Conservation (phyloP, 305 asterid genomes). For the Fraxinus sp. region DNA sequence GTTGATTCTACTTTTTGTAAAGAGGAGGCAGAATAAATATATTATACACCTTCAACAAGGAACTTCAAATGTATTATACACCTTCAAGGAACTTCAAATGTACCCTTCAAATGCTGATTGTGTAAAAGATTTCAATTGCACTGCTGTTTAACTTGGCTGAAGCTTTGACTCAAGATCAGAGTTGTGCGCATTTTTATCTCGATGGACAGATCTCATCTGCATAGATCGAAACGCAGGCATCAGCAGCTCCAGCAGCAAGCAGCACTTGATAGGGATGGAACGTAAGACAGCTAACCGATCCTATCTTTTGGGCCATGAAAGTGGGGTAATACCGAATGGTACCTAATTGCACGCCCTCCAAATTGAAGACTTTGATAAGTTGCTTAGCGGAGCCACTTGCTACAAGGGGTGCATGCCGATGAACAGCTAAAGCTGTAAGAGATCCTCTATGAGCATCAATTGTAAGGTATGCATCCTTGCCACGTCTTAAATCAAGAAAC, state of each 20-base stretch:
- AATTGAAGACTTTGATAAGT: slow-evolving; percentile 82
- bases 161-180: background rate
- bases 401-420: slow-evolving; percentile 90
- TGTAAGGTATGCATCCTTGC: slow-evolving; percentile 64
- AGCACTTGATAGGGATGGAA: slow-evolving; percentile 92
- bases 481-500: slow-evolving; percentile 80
- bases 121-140: background rate
- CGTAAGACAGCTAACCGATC: slow-evolving; percentile 87
- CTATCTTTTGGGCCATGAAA: slow-evolving; percentile 99
- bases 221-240: slow-evolving; percentile 91
- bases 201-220: slow-evolving; percentile 78
- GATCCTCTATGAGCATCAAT: slow-evolving; percentile 96
- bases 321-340: slow-evolving; percentile 87
- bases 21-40: slow-evolving; percentile 58
- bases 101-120: slow-evolving; percentile 14
- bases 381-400: slow-evolving; percentile 99
- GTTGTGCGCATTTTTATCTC: slow-evolving; percentile 29
- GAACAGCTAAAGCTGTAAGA: slow-evolving; percentile 93
- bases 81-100: slow-evolving; percentile 31
- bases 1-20: slow-evolving; percentile 25
- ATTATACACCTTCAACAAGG: slow-evolving; percentile 49
- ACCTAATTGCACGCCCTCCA: slow-evolving; percentile 86
- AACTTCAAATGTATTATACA: slow-evolving; percentile 37
- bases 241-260: slow-evolving; percentile 98
- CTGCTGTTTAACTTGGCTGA: background rate